Conservation (phyloP, 352 stramenopile species). For the Saprolegnia diclina region DNA sequence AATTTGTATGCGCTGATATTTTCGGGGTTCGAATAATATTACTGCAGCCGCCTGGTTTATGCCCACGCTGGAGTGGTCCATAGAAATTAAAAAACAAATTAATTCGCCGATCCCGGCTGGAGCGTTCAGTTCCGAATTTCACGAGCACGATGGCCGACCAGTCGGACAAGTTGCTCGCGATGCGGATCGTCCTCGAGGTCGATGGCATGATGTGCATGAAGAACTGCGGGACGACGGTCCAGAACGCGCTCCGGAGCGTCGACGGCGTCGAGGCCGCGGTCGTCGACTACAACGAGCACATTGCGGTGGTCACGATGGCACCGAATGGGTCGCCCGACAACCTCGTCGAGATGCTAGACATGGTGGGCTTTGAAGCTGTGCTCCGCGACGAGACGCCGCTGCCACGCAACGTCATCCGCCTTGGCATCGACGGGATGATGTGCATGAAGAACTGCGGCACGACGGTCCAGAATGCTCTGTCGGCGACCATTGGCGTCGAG, state of each 20-base stretch:
- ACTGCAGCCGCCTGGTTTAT: not conserved
- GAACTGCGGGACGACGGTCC: slow-evolving; percentile 60
- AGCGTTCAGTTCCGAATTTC: not conserved
- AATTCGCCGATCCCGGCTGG: not conserved
- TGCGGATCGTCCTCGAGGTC: slow-evolving; percentile 53
- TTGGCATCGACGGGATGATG: slow-evolving; percentile 66
- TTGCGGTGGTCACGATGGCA: slow-evolving; percentile 37
- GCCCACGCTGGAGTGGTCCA: not conserved
- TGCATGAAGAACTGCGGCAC: slow-evolving; percentile 75
- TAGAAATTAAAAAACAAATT: not conserved
- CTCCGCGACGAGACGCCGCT: slow-evolving; percentile 1
- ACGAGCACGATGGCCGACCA: not conserved
- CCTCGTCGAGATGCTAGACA: slow-evolving; percentile 28
- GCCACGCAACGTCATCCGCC: slow-evolving; percentile 39
- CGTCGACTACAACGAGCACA: slow-evolving; percentile 32
- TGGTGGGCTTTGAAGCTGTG: slow-evolving; percentile 29
- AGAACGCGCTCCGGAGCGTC: slow-evolving; percentile 33
- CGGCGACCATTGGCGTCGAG: slow-evolving; percentile 30
- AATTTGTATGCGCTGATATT: not conserved
- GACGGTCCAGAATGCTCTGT: slow-evolving; percentile 41
- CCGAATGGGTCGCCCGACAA: slow-evolving; percentile 13
- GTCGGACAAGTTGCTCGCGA: slow-evolving; percentile 20
- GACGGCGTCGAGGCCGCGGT: slow-evolving; percentile 32
- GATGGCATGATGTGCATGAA: slow-evolving; percentile 72
- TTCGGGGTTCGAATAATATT: not conserved